A percentile compares a stretch with the other conserved stretches of the same genome.
Evolutionary conservation across 345 rosid genomes (phyloP).

Genomic region (Passiflora organensis): DNA sequence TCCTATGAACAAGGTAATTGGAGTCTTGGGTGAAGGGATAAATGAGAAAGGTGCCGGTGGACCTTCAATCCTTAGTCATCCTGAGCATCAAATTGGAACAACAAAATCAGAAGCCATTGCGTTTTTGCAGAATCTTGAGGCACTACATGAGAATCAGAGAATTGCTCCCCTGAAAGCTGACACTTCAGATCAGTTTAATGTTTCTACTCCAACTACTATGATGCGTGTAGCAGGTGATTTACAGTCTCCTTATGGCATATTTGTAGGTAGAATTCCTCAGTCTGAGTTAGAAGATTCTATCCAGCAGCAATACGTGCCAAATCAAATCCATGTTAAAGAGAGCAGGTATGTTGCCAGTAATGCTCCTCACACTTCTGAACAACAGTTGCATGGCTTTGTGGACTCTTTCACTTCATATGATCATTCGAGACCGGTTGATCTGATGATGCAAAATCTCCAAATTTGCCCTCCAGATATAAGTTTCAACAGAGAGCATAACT

Average conservation of each 20-base stretch:
- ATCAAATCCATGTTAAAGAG: constrained; percentile 32
- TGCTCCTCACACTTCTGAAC: constrained; percentile 25
- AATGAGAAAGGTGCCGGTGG: constrained; percentile 33
- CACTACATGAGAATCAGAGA: constrained; percentile 16
- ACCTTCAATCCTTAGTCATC: constrained; percentile 21
- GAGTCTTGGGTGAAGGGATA: constrained; percentile 31
- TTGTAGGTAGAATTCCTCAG: constrained; percentile 22
- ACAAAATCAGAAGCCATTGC: constrained; percentile 22
- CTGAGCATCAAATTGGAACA: constrained; percentile 30
- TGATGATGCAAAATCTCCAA: constrained; percentile 37
- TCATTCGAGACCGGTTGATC: constrained; percentile 33
- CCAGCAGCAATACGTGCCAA: constrained; percentile 21
- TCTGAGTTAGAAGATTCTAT: constrained; percentile 25
- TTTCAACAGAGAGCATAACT: constrained; percentile 30
- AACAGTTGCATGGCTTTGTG: constrained; percentile 20
- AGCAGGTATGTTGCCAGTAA: constrained; percentile 20
- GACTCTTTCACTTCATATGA: constrained; percentile 21
- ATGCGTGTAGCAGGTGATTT: constrained; percentile 24
- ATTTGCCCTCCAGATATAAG: constrained; percentile 20
- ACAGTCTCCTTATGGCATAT: constrained; percentile 25
- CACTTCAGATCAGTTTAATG: constrained; percentile 27
- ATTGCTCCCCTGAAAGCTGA: constrained; percentile 12
- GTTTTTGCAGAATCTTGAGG: constrained; percentile 26
- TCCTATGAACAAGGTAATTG: constrained; percentile 26
- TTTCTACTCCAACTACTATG: constrained; percentile 23